Evolutionary conservation across 345 rosid species (phyloP).

Genomic region (Atalantia buxifolia): DNA sequence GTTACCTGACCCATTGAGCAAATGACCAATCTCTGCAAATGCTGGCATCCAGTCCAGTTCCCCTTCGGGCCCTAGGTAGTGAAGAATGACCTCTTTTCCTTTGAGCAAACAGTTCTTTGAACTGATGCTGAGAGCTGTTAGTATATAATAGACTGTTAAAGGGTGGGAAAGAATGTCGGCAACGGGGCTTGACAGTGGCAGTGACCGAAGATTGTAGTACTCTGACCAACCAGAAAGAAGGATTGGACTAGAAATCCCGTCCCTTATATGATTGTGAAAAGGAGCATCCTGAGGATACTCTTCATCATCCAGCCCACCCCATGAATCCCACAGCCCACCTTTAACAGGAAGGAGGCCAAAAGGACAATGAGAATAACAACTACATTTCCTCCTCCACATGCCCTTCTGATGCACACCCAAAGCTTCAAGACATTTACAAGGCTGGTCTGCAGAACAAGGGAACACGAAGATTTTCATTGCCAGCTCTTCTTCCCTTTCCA

Average conservation of each 20-base stretch:
- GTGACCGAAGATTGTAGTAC: constrained; percentile 46
- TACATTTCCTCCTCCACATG: constrained; percentile 64
- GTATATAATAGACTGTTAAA: constrained; percentile 47
- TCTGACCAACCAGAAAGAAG: constrained; percentile 52
- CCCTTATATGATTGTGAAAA: constrained; percentile 30
- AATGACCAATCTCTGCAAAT: constrained; percentile 40
- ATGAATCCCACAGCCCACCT: constrained; percentile 47
- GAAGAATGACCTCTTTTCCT: constrained; percentile 41
- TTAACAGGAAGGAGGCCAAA: constrained; percentile 46
- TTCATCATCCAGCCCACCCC: constrained; percentile 50
- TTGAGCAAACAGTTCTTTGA: constrained; percentile 45
- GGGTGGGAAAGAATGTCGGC: constrained; percentile 52
- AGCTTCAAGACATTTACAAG: constrained; percentile 55
- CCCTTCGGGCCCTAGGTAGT: constrained; percentile 45
- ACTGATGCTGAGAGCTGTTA: constrained; percentile 42
- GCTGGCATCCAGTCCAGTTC: constrained; percentile 46
- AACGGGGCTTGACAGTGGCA: constrained; percentile 53
- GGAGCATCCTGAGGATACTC: constrained; percentile 48
- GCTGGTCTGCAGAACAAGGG: constrained; percentile 41
- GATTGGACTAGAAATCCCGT: constrained; percentile 30
- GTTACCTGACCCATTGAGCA: constrained; percentile 39
- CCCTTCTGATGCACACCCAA: constrained; percentile 52
- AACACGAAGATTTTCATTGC: constrained; percentile 44
- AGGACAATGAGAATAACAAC: constrained; percentile 47
- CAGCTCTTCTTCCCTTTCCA: constrained; percentile 59